phyloP scores from a whole-genome alignment of 1,284 basidiomycete species.

The Cutaneotrichosporon daszewskae region DNA sequence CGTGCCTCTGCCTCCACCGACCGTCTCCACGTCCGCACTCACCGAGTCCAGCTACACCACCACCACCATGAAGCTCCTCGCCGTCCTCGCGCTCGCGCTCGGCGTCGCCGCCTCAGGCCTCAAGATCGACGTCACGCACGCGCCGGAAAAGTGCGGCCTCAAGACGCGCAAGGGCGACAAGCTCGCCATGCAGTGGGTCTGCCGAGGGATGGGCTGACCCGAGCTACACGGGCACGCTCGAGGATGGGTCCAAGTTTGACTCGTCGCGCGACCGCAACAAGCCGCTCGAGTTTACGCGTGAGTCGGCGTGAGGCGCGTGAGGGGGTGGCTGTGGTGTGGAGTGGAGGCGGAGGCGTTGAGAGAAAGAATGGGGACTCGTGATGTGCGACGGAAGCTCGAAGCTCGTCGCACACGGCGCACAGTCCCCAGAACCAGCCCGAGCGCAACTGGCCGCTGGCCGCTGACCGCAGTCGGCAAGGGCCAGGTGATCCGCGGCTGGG shows the following conservation, averaged over 20 bases:
- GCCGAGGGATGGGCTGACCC: constrained; percentile 2
- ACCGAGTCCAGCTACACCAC: too few relatives aligned
- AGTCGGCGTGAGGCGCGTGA: constrained; percentile 9
- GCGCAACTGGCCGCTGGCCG: too few relatives aligned
- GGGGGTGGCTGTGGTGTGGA: too few relatives aligned
- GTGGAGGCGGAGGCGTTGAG: too few relatives aligned
- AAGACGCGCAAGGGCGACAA: constrained; percentile 51
- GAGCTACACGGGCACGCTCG: constrained; percentile 53
- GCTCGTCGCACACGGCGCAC: too few relatives aligned
- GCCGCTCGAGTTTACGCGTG: constrained; percentile 51
- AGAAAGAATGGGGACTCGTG: too few relatives aligned
- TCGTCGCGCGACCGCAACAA: constrained; percentile 51
- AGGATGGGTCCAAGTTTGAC: constrained; percentile 53
- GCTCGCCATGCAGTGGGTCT: constrained; percentile 50
- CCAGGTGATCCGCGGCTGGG: constrained; percentile 52
- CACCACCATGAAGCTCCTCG: too few relatives aligned
- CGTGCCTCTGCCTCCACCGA: too few relatives aligned
- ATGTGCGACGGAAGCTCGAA: too few relatives aligned
- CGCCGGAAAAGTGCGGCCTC: constrained; percentile 49
- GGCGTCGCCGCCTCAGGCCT: constrained; percentile 19
- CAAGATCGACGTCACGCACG: constrained; percentile 44
- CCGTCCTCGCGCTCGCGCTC: constrained; percentile 11
- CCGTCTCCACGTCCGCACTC: too few relatives aligned
- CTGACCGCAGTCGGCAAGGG: constrained; percentile 49
- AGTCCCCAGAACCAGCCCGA: too few relatives aligned